Conservation (phyloP, 1,284 basidiomycete species). For the Leccinum pallidistipes region DNA sequence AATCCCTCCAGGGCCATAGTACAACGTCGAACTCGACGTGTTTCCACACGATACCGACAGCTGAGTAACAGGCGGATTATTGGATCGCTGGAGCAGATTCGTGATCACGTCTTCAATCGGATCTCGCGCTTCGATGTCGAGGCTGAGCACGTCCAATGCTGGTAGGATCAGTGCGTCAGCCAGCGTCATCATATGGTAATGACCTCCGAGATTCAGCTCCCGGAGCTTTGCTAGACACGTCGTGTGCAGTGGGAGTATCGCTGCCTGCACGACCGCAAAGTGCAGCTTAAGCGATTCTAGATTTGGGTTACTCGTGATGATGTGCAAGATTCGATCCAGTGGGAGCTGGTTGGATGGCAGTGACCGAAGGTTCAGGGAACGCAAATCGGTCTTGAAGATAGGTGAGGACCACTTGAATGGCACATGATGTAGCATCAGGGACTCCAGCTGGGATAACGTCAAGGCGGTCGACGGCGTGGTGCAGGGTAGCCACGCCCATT, state of each 20-base stretch:
- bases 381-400: conserved; percentile 57
- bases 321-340: conserved; percentile 62
- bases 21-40: conserved; percentile 42
- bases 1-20: conserved; percentile 42
- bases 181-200: conserved; percentile 60
- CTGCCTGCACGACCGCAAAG: conserved; percentile 55
- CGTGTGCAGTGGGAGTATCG: conserved; percentile 58
- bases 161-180: conserved; percentile 63
- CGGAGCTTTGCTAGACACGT: conserved; percentile 53
- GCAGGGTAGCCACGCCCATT: conserved; percentile 73
- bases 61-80: conserved; percentile 51
- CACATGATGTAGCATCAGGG: conserved; percentile 63
- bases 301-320: conserved; percentile 54
- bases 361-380: conserved; percentile 57
- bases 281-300: conserved; percentile 59
- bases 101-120: conserved; percentile 66
- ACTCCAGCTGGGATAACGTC: conserved; percentile 47
- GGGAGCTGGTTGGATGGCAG: conserved; percentile 62
- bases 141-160: conserved; percentile 49
- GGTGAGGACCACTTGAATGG: conserved; percentile 76
- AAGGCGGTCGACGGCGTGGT: conserved; percentile 38
- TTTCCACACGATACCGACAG: conserved; percentile 61
- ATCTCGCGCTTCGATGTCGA: conserved; percentile 69
- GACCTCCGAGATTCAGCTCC: conserved; percentile 59
- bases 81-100: conserved; percentile 56